Evolutionary conservation across 2,329 filamentous ascomycete genomes (phyloP).

Genomic region (Colletotrichum tropicicola): DNA sequence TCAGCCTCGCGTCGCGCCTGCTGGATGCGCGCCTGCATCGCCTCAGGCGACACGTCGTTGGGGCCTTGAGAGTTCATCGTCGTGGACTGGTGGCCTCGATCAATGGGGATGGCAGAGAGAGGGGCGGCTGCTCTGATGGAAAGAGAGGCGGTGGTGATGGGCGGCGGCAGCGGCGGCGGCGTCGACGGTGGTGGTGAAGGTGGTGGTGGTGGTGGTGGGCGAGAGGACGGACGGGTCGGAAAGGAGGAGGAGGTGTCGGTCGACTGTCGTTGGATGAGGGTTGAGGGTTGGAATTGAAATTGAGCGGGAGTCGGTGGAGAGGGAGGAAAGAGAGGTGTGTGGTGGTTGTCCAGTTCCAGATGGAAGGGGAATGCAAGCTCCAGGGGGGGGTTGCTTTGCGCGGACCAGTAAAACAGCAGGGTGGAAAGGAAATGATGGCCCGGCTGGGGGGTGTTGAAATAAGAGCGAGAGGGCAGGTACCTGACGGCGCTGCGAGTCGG

Average conservation of each 20-base stretch:
- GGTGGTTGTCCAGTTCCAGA: slow-evolving; percentile 30
- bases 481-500: not conserved
- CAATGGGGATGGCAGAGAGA: slow-evolving; percentile 27
- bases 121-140: slow-evolving; percentile 4
- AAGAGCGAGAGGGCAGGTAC: slow-evolving; percentile 5
- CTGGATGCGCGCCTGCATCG: slow-evolving; percentile 93
- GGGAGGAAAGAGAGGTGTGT: slow-evolving; percentile 31
- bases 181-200: slow-evolving; percentile 8
- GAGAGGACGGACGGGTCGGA: slow-evolving; percentile 27
- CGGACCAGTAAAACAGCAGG: slow-evolving; percentile 32
- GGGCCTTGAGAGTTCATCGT: slow-evolving; percentile 66
- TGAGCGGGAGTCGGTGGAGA: slow-evolving; percentile 28
- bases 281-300: slow-evolving; percentile 30
- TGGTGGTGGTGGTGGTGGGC: slow-evolving; percentile 19
- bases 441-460: slow-evolving; percentile 26
- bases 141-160: not conserved
- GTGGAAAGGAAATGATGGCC: slow-evolving; percentile 33
- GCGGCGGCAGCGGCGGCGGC: not conserved
- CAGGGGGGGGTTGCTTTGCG: slow-evolving; percentile 30
- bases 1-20: slow-evolving; percentile 96
- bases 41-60: slow-evolving; percentile 74
- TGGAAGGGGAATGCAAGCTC: slow-evolving; percentile 35
- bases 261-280: slow-evolving; percentile 30
- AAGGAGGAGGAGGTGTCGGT: slow-evolving; percentile 20
- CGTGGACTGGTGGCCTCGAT: slow-evolving; percentile 19